Evolutionary conservation across 352 stramenopile species (phyloP).

Genomic region (Phytophthora lateralis): DNA sequence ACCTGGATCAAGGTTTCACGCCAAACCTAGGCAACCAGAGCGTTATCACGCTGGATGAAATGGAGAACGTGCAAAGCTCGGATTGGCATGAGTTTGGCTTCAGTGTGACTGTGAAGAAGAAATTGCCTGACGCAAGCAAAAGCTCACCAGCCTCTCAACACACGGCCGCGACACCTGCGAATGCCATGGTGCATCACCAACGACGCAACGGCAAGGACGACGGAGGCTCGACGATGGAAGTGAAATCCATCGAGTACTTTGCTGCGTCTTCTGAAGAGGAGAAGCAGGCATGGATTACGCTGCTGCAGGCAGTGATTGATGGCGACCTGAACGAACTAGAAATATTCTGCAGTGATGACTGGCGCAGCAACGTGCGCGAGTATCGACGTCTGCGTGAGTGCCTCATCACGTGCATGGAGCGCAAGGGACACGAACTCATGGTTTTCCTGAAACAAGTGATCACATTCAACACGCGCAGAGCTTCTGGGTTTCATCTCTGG

Average conservation of each 20-base stretch:
- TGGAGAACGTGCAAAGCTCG: conserved; percentile 71
- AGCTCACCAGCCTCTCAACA: conserved; percentile 17
- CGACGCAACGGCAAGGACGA: conserved; percentile 39
- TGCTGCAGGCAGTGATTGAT: conserved; percentile 77
- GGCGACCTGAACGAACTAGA: conserved; percentile 83
- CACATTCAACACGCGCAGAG: conserved; percentile 60
- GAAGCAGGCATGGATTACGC: conserved; percentile 70
- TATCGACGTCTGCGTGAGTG: conserved; percentile 80
- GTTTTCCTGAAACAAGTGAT: conserved; percentile 84
- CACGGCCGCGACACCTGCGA: conserved; percentile 17
- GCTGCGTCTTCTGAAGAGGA: conserved; percentile 66
- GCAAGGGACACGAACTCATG: conserved; percentile 80
- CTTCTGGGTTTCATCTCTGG: conserved; percentile 77
- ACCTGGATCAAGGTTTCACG: conserved; percentile 56
- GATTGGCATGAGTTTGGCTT: conserved; percentile 82
- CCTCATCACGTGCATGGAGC: conserved; percentile 85
- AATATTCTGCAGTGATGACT: conserved; percentile 90
- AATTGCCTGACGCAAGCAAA: conserved; percentile 32
- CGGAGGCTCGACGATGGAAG: conserved; percentile 25
- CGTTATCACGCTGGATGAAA: conserved; percentile 82
- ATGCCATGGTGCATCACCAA: conserved; percentile 42
- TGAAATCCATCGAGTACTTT: conserved; percentile 77
- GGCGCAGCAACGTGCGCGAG: conserved; percentile 87
- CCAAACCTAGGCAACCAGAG: conserved; percentile 68
- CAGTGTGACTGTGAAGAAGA: conserved; percentile 72